Base-by-base conservation (phyloP, 192 early-diverging fungal species). In the Umbelopsis vinacea region DNA sequence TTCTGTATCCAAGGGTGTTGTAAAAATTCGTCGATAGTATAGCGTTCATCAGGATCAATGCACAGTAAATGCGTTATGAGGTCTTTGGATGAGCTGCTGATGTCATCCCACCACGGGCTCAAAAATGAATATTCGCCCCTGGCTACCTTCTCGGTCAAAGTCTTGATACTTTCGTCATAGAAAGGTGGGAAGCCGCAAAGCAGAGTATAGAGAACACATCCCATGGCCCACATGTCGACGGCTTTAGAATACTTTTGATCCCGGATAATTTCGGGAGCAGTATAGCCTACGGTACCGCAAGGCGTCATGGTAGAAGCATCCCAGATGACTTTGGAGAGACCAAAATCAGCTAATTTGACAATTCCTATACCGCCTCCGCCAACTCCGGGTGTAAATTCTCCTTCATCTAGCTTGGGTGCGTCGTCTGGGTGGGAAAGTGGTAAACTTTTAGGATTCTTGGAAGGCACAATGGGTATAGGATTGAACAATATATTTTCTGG, bases 221-320 rank as follows among this genome's bases (percentile, higher is more conserved):
- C 93, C 72, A 95, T 77, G 12, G 92, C 92, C 92, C 92, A 95
- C 87, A 95, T 92, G 75, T 94, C 93, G 22, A 94, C 93, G 14
- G 89, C 85, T 76, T 92, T 93, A 47, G 89, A 90, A 68, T 94
- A 94, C 43, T 86, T 80, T 76, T 92, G 86, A 81, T 90, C 89
- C 72, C 84, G 89, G 43, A 97, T 86, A 69, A 97, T 93, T 80
- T 97, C 96, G 26, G 96, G 96, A 2, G 96, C 96, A 6, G 95
- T 94, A 69, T 97, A 97, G 24, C 94, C 93, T 6, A 95, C 90
- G 17, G 96, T 97, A 7, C 95, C 95, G 68, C 94, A 96, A 10
- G 96, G 96, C 40, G 96, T 97, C 80, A 87, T 88, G 8, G 94
- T 94, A 6, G 88, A 83, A 72, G 92, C 87, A 70, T 94, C 86